Percentiles rank a stretch among this genome's conserved stretches.
These are phyloP conservation scores for Acorus calamus DNA, from an alignment of 106 monocot genomes.

Conservation along the genomic window DNA sequence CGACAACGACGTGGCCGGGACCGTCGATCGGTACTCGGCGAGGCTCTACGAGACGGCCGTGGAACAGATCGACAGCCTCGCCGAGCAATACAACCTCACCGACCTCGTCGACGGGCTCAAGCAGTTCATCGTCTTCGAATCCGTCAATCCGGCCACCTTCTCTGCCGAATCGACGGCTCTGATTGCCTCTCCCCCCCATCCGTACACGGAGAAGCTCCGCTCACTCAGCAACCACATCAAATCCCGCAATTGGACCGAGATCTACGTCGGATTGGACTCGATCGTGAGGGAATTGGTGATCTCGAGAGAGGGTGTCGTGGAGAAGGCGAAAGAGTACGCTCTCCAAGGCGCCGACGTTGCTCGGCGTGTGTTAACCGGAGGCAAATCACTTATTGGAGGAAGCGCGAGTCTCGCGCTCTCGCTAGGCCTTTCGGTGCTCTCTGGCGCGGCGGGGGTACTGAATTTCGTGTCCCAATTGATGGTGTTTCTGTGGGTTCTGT, in stretches of 20 bases:
- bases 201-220: conserved; percentile 32
- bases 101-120: conserved; percentile 40
- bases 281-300: conserved; percentile 44
- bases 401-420: conserved; percentile 40
- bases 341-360: conserved; percentile 41
- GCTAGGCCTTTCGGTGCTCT: conserved; percentile 23
- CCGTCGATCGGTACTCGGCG: conserved; percentile 46
- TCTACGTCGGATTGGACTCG: conserved; percentile 40
- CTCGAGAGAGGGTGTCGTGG: conserved; percentile 47
- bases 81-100: conserved; percentile 44
- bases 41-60: conserved; percentile 47
- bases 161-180: conserved; percentile 12
- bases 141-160: conserved; percentile 1
- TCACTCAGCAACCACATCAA: conserved; percentile 20
- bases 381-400: conserved; percentile 39
- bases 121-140: conserved; percentile 31
- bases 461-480: conserved; percentile 55
- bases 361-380: conserved; percentile 34
- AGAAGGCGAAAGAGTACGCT: conserved; percentile 43
- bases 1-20: conserved; percentile 39
- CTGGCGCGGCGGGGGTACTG: conserved; percentile 52
- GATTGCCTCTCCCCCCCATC: conserved; percentile 15
- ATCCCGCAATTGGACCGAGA: conserved; percentile 46
- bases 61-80: conserved; percentile 47
- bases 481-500: conserved; percentile 65